Evolutionary conservation across 352 stramenopile species (phyloP), one percentile per base, ranked within the genome.

Genomic region (Phytophthora fragariae): DNA sequence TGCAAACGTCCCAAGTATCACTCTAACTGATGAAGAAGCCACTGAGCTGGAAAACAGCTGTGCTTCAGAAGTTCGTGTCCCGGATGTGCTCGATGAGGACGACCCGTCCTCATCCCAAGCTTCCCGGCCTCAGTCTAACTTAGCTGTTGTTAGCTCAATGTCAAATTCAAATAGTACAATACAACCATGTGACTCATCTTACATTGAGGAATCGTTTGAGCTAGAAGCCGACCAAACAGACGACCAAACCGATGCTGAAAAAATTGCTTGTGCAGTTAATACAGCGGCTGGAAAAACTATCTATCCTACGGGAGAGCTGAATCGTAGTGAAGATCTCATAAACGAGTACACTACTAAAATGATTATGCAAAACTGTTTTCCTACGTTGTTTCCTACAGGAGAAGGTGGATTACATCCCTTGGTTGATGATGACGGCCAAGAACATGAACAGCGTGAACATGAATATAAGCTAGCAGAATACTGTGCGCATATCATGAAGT

Each of bases 361-460:
- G 8, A 15, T 75, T 1, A 76, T 75, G 63, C 67, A 79, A 47
- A 57, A 12, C 0, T 78, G 72, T 46, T 78, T 78, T 57, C 68
- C 72, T 0, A 76, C 58, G 1, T 21, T 73, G 15, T 79, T 79
- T 57, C 63, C 56, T 15, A 56, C 71, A 31, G 68, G 72, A 15
- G 17, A 12, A 17, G 68, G 72, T 2, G 72, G 72, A 1, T 68
- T 59, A 31, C n/a, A 66, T 19, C 7, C 1, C 14, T 70, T 1
- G 44, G 9, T 49, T 6, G 14, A 49, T 47, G 27, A 10, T 44
- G 2, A 35, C 9, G 0, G 68, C 73, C 49, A 62, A 17, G 1
- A 46, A 62, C 33, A 2, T 15, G n/a, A n/a, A n/a, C n/a, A n/a
- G n/a, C n/a, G n/a, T n/a, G n/a, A n/a, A n/a, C n/a, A n/a, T n/a